phyloP scores from a whole-genome alignment of 352 stramenopile genomes.

The Pythium utonaiense region DNA sequence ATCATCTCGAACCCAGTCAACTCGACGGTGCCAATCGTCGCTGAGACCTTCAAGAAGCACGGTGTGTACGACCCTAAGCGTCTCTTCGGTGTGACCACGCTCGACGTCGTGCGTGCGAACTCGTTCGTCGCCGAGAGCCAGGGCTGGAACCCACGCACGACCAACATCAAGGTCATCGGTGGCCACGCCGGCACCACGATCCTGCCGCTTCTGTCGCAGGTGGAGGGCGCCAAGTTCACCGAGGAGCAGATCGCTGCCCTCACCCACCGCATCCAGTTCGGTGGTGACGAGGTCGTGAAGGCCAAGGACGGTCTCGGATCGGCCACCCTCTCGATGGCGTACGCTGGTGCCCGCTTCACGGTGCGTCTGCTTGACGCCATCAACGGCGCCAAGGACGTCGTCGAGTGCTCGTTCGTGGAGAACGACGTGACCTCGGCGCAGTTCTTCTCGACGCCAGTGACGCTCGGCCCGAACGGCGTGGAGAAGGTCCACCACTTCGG shows the following conservation, averaged over 20 bases:
- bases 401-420: conserved; percentile 98
- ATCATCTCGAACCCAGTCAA: conserved; percentile 99
- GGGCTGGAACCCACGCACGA: conserved; percentile 69
- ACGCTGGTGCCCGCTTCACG: conserved; percentile 96
- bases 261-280: conserved; percentile 96
- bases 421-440: conserved; percentile 93
- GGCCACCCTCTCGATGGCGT: conserved; percentile 99
- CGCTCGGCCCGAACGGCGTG: conserved; percentile 95
- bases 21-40: conserved; percentile 98
- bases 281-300: conserved; percentile 95
- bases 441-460: conserved; percentile 96
- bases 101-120: conserved; percentile 98
- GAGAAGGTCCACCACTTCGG: conserved; percentile 94
- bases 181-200: conserved; percentile 99
- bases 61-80: conserved; percentile 97
- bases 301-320: conserved; percentile 96
- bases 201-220: conserved; percentile 97
- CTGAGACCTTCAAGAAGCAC: conserved; percentile 96
- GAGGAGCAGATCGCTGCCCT: conserved; percentile 93
- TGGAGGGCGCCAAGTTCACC: conserved; percentile 90
- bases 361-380: conserved; percentile 93
- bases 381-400: conserved; percentile 91
- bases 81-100: conserved; percentile 97
- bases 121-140: conserved; percentile 90
- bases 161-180: conserved; percentile 96